A percentile compares a stretch with the other conserved stretches of the same genome.
Evolutionary conservation across 768 basidiomycete species (phyloP).

Genomic region (Mycena venus): DNA sequence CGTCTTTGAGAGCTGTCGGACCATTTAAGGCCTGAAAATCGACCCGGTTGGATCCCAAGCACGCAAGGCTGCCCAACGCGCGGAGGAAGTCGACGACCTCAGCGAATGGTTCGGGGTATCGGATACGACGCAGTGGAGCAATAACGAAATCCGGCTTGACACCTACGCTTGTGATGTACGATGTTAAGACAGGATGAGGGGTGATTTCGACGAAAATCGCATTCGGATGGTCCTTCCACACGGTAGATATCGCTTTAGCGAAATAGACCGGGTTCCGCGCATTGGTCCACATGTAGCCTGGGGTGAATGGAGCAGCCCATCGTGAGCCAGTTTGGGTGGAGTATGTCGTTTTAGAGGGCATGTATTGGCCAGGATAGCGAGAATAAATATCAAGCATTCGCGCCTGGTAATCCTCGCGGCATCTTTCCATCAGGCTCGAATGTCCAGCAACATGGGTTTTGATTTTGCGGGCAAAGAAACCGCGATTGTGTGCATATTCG

Average conservation of each 20-base stretch:
- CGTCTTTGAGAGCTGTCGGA: background rate
- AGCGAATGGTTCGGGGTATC: background rate
- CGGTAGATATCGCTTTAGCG: background rate
- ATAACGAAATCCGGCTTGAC: background rate
- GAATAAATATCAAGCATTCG: background rate
- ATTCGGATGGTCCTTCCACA: background rate
- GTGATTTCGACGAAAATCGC: background rate
- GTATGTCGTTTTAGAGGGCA: background rate
- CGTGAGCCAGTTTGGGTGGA: background rate
- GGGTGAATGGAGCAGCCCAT: background rate
- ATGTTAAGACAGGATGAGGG: background rate
- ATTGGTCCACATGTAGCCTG: background rate
- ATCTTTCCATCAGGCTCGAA: background rate
- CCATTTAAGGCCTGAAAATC: background rate
- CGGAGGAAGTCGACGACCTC: background rate
- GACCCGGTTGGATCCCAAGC: background rate
- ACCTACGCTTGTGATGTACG: background rate
- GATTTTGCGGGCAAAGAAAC: background rate
- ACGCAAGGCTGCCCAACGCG: background rate
- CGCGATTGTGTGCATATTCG: background rate
- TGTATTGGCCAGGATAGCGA: background rate
- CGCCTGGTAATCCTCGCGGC: background rate
- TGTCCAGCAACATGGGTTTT: background rate
- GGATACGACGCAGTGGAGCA: background rate
- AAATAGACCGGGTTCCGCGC: background rate